Evolutionary conservation across 108 stramenopile species (phyloP), one percentile per base, ranked within the genome.

Genomic region (Pseudonitzschia multistriata): DNA sequence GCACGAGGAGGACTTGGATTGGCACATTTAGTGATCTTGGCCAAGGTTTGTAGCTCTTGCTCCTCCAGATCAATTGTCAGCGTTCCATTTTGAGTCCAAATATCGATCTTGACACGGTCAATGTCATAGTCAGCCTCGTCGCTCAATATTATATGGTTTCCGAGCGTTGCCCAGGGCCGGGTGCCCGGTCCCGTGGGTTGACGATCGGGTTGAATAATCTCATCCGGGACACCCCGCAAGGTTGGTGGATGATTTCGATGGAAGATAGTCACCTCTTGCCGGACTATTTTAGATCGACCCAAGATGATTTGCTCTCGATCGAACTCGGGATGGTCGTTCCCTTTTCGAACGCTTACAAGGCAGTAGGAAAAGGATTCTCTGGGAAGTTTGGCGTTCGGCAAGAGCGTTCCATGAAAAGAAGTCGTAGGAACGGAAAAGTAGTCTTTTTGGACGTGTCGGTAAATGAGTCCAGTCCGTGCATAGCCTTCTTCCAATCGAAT

Each of bases 181-280:
- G 52, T 42, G 2, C 69, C 62, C 15, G 29, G 22, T 31, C 49
- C 56, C 3, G 62, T 25, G 7, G 66, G 42, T 47, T 70, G 69
- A 13, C 34, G 21, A 6, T 59, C 49, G 13, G 65, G 45, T 24
- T 54, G 61, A 13, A 33, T 14, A n/a, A 30, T 55, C 5, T 59
- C 33, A n/a, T 57, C 25, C 4, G 68, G 63, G 15, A 31, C 6
- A 27, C 39, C 33, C 13, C 34, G 28, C 6, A 76, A 62, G 39
- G 13, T 21, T 45, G 69, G 75, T 42, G 68, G 54, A 66, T 70
- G 75, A 49, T 76, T 76, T 5, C 57, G 39, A 39, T 76, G 75
- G 13, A 66, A 19, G 10, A 76, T 50, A 5, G 36, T 49, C 31
- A 76, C 7, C 4, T 65, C 31, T 42, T 70, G 67, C 5, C 47